These are phyloP conservation scores for Sisymbrium altissimum DNA, from an alignment of 345 rosid species.

Conservation along the genomic window DNA sequence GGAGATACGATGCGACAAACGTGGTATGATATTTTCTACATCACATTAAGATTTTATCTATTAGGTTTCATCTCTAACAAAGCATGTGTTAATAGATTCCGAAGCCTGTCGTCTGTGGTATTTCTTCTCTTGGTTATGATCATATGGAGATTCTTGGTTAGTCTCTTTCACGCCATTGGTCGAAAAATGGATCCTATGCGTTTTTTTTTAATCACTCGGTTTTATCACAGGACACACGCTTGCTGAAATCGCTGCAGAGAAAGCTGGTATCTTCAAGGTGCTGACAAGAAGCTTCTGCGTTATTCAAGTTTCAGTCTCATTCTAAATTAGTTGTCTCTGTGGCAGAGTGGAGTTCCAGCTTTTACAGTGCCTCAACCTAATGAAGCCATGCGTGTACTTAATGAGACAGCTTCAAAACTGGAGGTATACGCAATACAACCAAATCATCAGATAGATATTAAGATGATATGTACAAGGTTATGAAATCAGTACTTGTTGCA, in stretches of 20 bases:
- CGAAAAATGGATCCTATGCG: not conserved
- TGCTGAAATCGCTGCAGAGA: slow-evolving; percentile 88
- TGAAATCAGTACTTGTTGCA: slow-evolving; percentile 31
- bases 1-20: slow-evolving; percentile 86
- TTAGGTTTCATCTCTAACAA: not conserved
- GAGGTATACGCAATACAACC: slow-evolving; percentile 40
- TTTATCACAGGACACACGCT: slow-evolving; percentile 68
- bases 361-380: slow-evolving; percentile 86
- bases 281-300: not conserved
- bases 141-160: slow-evolving; percentile 99
- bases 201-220: not conserved
- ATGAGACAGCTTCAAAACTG: slow-evolving; percentile 58
- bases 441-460: not conserved
- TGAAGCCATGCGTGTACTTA: slow-evolving; percentile 89
- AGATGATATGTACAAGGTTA: not conserved
- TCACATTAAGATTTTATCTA: not conserved
- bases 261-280: slow-evolving; percentile 97
- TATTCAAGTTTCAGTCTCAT: not conserved
- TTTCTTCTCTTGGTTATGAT: slow-evolving; percentile 93
- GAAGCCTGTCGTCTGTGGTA: slow-evolving; percentile 79
- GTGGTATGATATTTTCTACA: slow-evolving; percentile 49
- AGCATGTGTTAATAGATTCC: slow-evolving; percentile 48
- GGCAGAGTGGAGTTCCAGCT: slow-evolving; percentile 75
- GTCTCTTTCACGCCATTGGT: slow-evolving; percentile 32
- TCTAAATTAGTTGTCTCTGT: not conserved